A percentile compares a stretch with the other conserved stretches of the same genome.
Conservation (phyloP, 306 rosid genomes). For the Acacia melanoxylon region DNA sequence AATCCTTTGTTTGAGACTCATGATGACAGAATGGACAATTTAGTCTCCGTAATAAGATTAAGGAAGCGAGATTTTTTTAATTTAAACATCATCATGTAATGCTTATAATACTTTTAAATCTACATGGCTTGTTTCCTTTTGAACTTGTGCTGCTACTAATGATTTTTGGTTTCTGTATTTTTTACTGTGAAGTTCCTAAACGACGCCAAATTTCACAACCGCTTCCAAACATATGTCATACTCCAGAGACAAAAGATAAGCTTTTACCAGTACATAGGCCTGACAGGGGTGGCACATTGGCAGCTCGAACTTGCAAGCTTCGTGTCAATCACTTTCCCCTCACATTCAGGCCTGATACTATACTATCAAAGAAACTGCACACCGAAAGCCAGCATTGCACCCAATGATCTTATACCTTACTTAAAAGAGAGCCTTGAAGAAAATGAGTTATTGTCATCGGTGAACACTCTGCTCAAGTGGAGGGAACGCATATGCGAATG, state of each 20-base stretch:
- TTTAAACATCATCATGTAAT: too few species aligned
- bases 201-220: constrained; percentile 20
- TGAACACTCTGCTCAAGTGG: constrained; percentile 55
- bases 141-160: too few species aligned
- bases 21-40: too few species aligned
- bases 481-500: constrained; percentile 21
- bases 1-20: too few species aligned
- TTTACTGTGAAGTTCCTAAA: constrained; percentile 19
- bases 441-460: constrained; percentile 48
- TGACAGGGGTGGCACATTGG: constrained; percentile 56
- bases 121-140: too few species aligned
- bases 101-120: too few species aligned
- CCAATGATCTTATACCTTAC: constrained; percentile 25
- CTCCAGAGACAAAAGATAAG: constrained; percentile 19
- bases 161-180: too few species aligned
- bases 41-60: too few species aligned
- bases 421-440: not conserved
- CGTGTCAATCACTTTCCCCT: constrained; percentile 60
- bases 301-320: constrained; percentile 37
- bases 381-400: constrained; percentile 38
- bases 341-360: constrained; percentile 44
- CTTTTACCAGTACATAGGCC: constrained; percentile 57
- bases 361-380: constrained; percentile 35
- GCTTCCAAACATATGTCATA: not conserved
- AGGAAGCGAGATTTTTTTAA: too few species aligned